Evolutionary conservation across 306 rosid species (phyloP).

Genomic region (Casuarina equisetifolia): DNA sequence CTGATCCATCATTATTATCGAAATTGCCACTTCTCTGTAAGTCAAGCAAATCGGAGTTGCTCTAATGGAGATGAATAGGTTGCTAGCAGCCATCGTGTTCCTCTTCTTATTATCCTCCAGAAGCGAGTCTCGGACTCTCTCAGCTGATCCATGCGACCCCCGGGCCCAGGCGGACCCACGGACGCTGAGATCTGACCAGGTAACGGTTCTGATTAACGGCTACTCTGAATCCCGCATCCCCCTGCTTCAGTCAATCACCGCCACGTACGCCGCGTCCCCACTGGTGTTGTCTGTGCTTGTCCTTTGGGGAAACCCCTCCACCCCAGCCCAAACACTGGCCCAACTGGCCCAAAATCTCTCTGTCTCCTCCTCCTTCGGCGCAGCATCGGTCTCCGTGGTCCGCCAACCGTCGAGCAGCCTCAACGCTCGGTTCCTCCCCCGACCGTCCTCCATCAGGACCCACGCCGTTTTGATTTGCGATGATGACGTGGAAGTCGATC

Average conservation of each 20-base stretch:
- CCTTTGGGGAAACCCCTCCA: conserved; percentile 89
- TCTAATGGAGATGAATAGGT: conserved; percentile 21
- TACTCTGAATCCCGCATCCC: conserved; percentile 76
- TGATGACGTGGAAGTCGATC: conserved; percentile 75
- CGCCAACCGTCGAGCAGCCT: conserved; percentile 60
- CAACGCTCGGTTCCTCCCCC: conserved; percentile 74
- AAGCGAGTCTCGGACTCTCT: conserved; percentile 10
- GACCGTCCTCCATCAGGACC: conserved; percentile 44
- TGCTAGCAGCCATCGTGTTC: conserved; percentile 3
- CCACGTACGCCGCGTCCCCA: conserved; percentile 62
- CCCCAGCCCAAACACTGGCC: conserved; percentile 37
- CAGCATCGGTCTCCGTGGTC: conserved; percentile 43
- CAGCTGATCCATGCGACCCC: conserved; percentile 40
- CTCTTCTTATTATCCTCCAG: conserved; percentile 11
- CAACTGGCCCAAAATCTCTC: conserved; percentile 53
- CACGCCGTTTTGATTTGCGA: conserved; percentile 75
- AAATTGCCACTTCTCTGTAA: not conserved
- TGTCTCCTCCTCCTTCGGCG: conserved; percentile 29
- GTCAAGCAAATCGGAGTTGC: not conserved
- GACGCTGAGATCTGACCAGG: conserved; percentile 48
- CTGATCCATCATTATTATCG: not conserved
- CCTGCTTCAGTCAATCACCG: conserved; percentile 64
- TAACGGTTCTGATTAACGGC: conserved; percentile 84
- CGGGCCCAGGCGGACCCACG: conserved; percentile 23
- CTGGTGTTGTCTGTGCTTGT: conserved; percentile 66